phyloP scores from a whole-genome alignment of 2,329 filamentous ascomycete genomes.

The Nectriaceae sp. region DNA sequence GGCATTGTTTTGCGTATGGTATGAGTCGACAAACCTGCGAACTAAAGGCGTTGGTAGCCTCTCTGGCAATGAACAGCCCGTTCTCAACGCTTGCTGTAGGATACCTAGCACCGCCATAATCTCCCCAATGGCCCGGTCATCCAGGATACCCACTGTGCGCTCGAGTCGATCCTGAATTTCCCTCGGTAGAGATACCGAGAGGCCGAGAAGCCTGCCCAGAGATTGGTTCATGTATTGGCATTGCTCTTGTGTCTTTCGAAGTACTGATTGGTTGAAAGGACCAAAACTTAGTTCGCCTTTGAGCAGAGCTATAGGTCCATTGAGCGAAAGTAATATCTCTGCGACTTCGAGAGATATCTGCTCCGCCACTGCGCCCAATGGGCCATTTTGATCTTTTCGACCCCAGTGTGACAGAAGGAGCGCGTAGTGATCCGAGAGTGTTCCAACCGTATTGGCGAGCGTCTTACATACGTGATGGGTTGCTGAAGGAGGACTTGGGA shows the following conservation, averaged over 20 bases:
- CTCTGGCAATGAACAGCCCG: slow-evolving; percentile 48
- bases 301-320: slow-evolving; percentile 8
- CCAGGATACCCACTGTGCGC: slow-evolving; percentile 39
- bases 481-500: slow-evolving; percentile 12
- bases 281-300: slow-evolving; percentile 30
- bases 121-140: slow-evolving; percentile 48
- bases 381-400: slow-evolving; percentile 17
- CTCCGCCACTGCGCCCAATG: slow-evolving; percentile 7
- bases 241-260: slow-evolving; percentile 31
- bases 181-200: slow-evolving; percentile 39
- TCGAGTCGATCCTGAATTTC: slow-evolving; percentile 43
- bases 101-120: slow-evolving; percentile 52
- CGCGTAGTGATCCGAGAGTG: slow-evolving; percentile 9
- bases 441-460: slow-evolving; percentile 9
- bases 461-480: slow-evolving; percentile 9
- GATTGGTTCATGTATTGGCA: slow-evolving; percentile 37
- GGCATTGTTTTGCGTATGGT: slow-evolving; percentile 21
- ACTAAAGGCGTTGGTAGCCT: slow-evolving; percentile 49
- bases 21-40: slow-evolving; percentile 34
- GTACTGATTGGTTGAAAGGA: slow-evolving; percentile 21
- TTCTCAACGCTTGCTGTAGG: slow-evolving; percentile 48
- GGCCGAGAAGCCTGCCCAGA: slow-evolving; percentile 31
- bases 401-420: slow-evolving; percentile 11
- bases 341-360: slow-evolving; percentile 5
- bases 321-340: slow-evolving; percentile 6